Conservation (phyloP, 2,329 filamentous ascomycete genomes). For the Escovopsis weberi region DNA sequence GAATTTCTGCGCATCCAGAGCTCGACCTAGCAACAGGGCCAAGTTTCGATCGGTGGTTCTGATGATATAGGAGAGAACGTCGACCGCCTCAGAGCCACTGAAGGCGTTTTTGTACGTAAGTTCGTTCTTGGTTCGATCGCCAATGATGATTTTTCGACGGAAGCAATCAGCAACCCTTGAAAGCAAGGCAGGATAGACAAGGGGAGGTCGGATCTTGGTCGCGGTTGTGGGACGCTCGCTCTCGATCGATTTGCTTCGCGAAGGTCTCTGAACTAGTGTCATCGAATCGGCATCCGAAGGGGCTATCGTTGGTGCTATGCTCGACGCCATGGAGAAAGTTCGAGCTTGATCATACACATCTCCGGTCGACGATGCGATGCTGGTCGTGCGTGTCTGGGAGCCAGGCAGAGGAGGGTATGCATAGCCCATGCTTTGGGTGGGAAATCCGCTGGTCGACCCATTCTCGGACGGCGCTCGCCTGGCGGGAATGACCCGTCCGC, state of each 20-base stretch:
- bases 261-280: slow-evolving; percentile 39
- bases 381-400: slow-evolving; percentile 43
- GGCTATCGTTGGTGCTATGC: slow-evolving; percentile 54
- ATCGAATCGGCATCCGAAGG: slow-evolving; percentile 41
- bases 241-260: slow-evolving; percentile 40
- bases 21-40: slow-evolving; percentile 76
- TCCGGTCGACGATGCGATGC: slow-evolving; percentile 42
- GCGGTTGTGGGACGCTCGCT: slow-evolving; percentile 42
- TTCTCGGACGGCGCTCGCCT: slow-evolving; percentile 33
- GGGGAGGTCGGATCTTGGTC: slow-evolving; percentile 52
- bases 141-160: slow-evolving; percentile 70
- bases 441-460: slow-evolving; percentile 22
- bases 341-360: slow-evolving; percentile 35
- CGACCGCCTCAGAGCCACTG: slow-evolving; percentile 87
- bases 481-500: slow-evolving; percentile 77
- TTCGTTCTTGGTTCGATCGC: slow-evolving; percentile 90
- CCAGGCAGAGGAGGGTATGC: slow-evolving; percentile 33
- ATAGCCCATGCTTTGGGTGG: slow-evolving; percentile 15
- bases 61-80: slow-evolving; percentile 92
- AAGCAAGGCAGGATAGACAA: slow-evolving; percentile 86
- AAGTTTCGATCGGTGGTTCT: slow-evolving; percentile 92
- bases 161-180: slow-evolving; percentile 92
- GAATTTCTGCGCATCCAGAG: slow-evolving; percentile 93
- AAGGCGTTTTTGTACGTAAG: slow-evolving; percentile 96
- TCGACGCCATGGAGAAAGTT: slow-evolving; percentile 89